A percentile compares a stretch with the other conserved stretches of the same genome.
phyloP scores from a whole-genome alignment of 305 asterid genomes.

The Lippia alba region DNA sequence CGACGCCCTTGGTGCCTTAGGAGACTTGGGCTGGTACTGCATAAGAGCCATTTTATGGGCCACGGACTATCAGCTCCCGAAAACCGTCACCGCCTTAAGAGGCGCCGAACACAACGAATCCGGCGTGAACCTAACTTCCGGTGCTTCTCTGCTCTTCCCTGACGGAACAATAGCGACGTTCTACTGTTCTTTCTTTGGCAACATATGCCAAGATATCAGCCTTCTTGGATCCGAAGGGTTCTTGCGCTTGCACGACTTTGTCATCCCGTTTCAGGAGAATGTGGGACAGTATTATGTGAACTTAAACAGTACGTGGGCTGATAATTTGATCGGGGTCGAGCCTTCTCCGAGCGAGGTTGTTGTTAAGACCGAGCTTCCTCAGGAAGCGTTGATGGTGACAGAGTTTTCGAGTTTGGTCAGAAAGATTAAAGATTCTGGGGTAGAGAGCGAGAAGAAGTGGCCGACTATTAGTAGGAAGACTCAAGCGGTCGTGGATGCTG shows the following conservation, averaged over 20 bases:
- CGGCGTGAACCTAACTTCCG: constrained; percentile 46
- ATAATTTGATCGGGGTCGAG: constrained; percentile 39
- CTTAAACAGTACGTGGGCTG: constrained; percentile 40
- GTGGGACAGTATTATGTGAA: constrained; percentile 44
- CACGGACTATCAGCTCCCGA: constrained; percentile 44
- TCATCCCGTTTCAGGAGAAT: constrained; percentile 56
- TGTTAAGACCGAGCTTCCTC: constrained; percentile 61
- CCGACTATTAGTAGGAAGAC: constrained; percentile 62
- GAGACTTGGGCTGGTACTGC: constrained; percentile 57
- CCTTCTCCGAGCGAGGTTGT: constrained; percentile 48
- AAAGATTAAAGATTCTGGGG: constrained; percentile 40
- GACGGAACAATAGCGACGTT: constrained; percentile 52
- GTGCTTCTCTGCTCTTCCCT: constrained; percentile 43
- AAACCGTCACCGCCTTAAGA: constrained; percentile 39
- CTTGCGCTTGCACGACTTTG: constrained; percentile 59
- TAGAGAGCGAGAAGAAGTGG: constrained; percentile 59
- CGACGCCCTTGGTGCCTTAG: constrained; percentile 51
- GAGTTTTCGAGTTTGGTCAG: constrained; percentile 61
- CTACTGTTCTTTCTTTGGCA: constrained; percentile 63
- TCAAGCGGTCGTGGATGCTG: constrained; percentile 70
- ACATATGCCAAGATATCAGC: constrained; percentile 56
- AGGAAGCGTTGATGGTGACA: constrained; percentile 71
- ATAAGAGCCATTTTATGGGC: constrained; percentile 55
- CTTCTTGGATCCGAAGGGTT: constrained; percentile 60
- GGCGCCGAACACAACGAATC: constrained; percentile 43